phyloP scores from a whole-genome alignment of 2,329 filamentous ascomycete species.

The Acrodontium crateriforme region DNA sequence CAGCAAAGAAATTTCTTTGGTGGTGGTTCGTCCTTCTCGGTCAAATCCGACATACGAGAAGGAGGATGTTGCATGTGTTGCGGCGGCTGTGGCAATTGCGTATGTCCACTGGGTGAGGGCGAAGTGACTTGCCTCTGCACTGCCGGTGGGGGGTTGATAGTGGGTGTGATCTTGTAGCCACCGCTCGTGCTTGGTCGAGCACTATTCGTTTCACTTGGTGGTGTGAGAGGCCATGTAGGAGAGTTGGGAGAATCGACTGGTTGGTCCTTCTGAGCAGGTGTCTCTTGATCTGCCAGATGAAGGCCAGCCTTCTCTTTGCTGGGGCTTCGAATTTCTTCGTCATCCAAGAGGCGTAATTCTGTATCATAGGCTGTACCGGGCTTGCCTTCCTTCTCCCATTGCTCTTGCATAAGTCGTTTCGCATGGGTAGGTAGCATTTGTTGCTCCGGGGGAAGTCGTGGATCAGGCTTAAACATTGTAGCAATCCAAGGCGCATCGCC shows the following conservation, averaged over 20 bases:
- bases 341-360: slow-evolving; percentile 69
- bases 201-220: slow-evolving; percentile 13
- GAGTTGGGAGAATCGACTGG: neutral
- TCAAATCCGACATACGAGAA: slow-evolving; percentile 40
- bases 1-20: slow-evolving; percentile 56
- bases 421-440: slow-evolving; percentile 92
- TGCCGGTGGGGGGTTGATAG: slow-evolving; percentile 19
- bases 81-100: slow-evolving; percentile 4
- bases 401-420: slow-evolving; percentile 78
- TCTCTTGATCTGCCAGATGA: slow-evolving; percentile 2
- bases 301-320: slow-evolving; percentile 9
- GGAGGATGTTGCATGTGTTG: slow-evolving; percentile 29
- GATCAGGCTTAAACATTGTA: slow-evolving; percentile 90
- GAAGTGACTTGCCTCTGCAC: slow-evolving; percentile 8
- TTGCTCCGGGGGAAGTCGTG: slow-evolving; percentile 82
- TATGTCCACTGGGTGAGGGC: slow-evolving; percentile 9
- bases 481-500: slow-evolving; percentile 94
- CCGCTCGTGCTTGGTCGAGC: slow-evolving; percentile 28
- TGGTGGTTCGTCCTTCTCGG: slow-evolving; percentile 38
- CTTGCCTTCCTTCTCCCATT: slow-evolving; percentile 86
- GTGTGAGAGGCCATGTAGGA: slow-evolving; percentile 14
- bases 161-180: slow-evolving; percentile 35
- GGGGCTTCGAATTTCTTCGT: slow-evolving; percentile 39
- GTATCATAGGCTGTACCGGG: slow-evolving; percentile 76
- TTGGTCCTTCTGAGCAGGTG: neutral